Base-by-base conservation (phyloP, 768 basidiomycete species). In the Russula olivacea region DNA sequence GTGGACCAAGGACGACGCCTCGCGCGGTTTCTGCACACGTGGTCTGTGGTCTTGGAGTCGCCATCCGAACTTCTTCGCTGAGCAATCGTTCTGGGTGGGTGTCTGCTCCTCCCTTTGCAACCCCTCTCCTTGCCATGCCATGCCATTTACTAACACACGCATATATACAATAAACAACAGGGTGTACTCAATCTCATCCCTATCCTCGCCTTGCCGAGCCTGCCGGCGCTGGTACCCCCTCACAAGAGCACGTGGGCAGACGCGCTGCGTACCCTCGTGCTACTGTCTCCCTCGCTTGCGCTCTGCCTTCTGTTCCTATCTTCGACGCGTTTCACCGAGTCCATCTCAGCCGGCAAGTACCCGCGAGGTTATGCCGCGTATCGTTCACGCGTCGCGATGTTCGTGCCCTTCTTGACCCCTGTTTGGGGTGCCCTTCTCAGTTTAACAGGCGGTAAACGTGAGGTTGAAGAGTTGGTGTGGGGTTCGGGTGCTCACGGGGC, bases 31-130 rank as follows among this genome's bases (percentile, higher is more conserved):
- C 72, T 75, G 87, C 28, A 92, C 93, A 0, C 79, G 81, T 21
- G 95, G 95, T 4, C 73, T 98, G 8, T 98, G 91, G 90, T 81
- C 83, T 2, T 95, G 86, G 79, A 85, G 83, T 2, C 79, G 96
- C 17, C 96, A 98, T 73, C 94, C 96, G 40, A 98, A 98, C 73
- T 95, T 93, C 72, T 76, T 87, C 1, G 93, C 90, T 72, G 96
- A 98, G 72, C 93, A 95, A 73, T 73, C 76, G 17, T 93, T 95
- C 75, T 95, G 88, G 88, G 88, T 89, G 1, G 36, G 11, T 36
- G 53, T 38, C n/a, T n/a, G n/a, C n/a, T n/a, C n/a, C 30, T 1
- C 9, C 19, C 8, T 43, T 62, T 52, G n/a, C n/a, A n/a, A 9
- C 19, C 6, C 23, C 34, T 12, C 6, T 12, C 12, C 19, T 30